Base-by-base conservation (phyloP, 495 filamentous ascomycete genomes). In the Aspergillus sclerotiicarbonarius region DNA sequence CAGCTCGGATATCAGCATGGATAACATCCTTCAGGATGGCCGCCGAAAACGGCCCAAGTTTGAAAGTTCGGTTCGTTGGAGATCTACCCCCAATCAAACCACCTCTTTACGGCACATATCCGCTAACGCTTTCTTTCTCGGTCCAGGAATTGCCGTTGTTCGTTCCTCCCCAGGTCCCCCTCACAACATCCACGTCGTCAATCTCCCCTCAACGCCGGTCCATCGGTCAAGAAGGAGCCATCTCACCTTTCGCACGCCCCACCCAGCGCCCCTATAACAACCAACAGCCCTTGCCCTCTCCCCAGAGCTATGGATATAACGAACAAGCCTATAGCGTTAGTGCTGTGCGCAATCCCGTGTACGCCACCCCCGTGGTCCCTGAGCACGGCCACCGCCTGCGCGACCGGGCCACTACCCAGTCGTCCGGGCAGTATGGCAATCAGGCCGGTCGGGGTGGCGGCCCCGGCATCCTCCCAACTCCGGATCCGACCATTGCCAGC, bases 11-110 rank as follows among this genome's bases (percentile, higher is more conserved):
- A 98, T 98, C 66, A 97, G 92, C 71, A 82, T 96, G 61, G 90
- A 96, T 57, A 98, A 98, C 67, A 98, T 98, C 73, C 88, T 98
- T 54, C 92, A 98, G 73, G 94, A 95, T 65, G 91, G 91, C 61
- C 86, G 94, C 72, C 85, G 94, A 61, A 97, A 98, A 80, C 85
- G 91, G 67, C 90, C 94, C 60, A 96, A 96, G 77, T 98, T 98
- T 70, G 91, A 96, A 63, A 97, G 92, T 75, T 96, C 92, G 62
- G 92, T 97, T 83, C 85, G 91, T 81, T 25, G 30, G 31, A 61
- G 32, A 32, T 30, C 21, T 29, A 15, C 46, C 8, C 41, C 25
- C 4, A 32, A 31, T 29, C 43, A 5, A 25, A 25, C 25, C 25
- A 16, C 3, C 35, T 55, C 37, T 51, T 44, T n/a, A 41, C n/a